Conservation (phyloP, 1,284 basidiomycete genomes). For the Stygiomarasmius scandens region DNA sequence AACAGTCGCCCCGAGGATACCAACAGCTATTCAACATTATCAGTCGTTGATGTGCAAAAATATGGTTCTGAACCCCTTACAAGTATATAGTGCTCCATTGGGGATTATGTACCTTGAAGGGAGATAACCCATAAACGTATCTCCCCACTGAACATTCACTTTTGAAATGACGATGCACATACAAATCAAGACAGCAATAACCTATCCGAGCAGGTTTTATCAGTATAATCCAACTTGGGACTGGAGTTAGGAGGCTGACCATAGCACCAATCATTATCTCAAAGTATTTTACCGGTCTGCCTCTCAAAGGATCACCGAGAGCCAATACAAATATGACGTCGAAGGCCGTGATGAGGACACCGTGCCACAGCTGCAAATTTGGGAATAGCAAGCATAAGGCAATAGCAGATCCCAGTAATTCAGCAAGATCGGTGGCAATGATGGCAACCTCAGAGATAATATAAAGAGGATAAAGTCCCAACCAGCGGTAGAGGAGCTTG, state of each 20-base stretch:
- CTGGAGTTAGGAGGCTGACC: conserved; percentile 36
- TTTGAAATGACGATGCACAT: conserved; percentile 19
- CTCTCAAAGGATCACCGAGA: conserved; percentile 61
- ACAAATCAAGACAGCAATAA: conserved; percentile 67
- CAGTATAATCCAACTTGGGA: not conserved
- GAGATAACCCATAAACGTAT: conserved; percentile 17
- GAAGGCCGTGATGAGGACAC: conserved; percentile 80
- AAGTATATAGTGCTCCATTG: conserved; percentile 18
- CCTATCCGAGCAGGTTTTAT: conserved; percentile 44
- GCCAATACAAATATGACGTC: conserved; percentile 83
- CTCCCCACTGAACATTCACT: conserved; percentile 16
- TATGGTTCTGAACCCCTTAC: conserved; percentile 5
- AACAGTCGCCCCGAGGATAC: conserved; percentile 19
- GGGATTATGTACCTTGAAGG: conserved; percentile 19
- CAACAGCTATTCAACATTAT: conserved; percentile 11
- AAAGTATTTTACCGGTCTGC: conserved; percentile 67
- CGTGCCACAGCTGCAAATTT: conserved; percentile 75
- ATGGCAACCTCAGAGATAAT: conserved; percentile 80
- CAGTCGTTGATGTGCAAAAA: not conserved
- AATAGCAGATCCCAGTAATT: conserved; percentile 72
- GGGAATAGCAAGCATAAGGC: conserved; percentile 83
- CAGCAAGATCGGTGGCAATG: conserved; percentile 75
- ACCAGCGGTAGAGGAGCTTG: conserved; percentile 62
- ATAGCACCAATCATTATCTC: conserved; percentile 83
- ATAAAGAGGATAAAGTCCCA: conserved; percentile 73